A percentile compares a stretch with the other conserved stretches of the same genome.
Conservation (phyloP, 495 filamentous ascomycete genomes). For the Penicillium simplicissimum region DNA sequence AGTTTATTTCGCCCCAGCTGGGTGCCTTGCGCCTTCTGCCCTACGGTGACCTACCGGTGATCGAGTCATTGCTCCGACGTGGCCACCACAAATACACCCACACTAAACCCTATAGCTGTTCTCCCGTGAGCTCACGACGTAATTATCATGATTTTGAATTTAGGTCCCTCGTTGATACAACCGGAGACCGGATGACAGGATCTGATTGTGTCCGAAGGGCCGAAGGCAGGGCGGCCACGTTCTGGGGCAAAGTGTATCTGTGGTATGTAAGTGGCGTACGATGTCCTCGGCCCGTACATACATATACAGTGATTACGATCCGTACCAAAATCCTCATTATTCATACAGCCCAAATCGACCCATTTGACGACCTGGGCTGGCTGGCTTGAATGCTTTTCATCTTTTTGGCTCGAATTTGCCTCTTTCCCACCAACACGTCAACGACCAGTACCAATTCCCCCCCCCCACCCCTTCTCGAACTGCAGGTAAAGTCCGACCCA, state of each 20-base stretch:
- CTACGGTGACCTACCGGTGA: not conserved
- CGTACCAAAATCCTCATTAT: not conserved
- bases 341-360: not conserved
- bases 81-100: not conserved
- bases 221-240: not conserved
- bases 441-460: not conserved
- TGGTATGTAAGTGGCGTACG: constrained; percentile 11
- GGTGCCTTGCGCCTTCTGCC: constrained; percentile 2
- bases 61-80: constrained; percentile 7
- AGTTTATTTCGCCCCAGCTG: constrained; percentile 10
- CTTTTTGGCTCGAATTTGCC: constrained; percentile 7
- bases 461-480: constrained; percentile 1
- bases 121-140: not conserved
- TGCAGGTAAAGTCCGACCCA: constrained; percentile 23
- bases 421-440: constrained; percentile 19
- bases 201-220: not conserved
- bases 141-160: not conserved
- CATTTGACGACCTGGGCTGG: not conserved
- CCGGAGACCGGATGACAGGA: not conserved
- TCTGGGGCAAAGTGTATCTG: not conserved
- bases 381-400: not conserved
- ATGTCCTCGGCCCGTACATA: constrained; percentile 10
- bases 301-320: not conserved
- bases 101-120: not conserved
- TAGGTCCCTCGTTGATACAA: not conserved